Percentiles rank a stretch among this genome's conserved stretches.
These are phyloP conservation scores for Quercus aquifolioides DNA, from an alignment of 306 rosid species.

Conservation along the genomic window DNA sequence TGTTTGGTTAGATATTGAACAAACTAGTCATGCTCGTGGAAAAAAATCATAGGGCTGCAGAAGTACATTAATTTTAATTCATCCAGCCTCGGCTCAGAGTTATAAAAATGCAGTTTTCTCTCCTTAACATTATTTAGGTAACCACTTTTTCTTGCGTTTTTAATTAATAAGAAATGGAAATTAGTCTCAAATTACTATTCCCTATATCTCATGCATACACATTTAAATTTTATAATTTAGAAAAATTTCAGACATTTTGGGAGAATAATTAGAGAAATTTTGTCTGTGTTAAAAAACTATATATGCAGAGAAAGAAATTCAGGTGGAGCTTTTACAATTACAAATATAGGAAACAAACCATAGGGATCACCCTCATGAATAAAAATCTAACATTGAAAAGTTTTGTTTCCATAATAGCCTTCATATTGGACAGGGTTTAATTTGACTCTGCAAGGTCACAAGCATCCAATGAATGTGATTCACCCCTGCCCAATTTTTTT, in stretches of 20 bases:
- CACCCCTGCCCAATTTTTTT: neutral
- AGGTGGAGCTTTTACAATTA: neutral
- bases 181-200: neutral
- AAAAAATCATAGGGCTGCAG: neutral
- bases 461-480: neutral
- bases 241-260: neutral
- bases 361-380: neutral
- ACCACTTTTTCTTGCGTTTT: neutral
- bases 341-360: neutral
- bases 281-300: neutral
- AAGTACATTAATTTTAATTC: neutral
- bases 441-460: neutral
- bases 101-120: neutral
- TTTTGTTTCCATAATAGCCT: neutral
- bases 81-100: neutral
- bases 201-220: neutral
- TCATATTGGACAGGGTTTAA: neutral
- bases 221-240: neutral
- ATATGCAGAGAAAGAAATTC: neutral
- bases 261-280: neutral
- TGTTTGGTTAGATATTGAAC: neutral
- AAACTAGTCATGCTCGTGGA: neutral
- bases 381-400: neutral
- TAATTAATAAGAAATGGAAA: neutral
- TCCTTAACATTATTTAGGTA: neutral